phyloP scores from a whole-genome alignment of 2,329 filamentous ascomycete species.

The Botrytis deweyae region DNA sequence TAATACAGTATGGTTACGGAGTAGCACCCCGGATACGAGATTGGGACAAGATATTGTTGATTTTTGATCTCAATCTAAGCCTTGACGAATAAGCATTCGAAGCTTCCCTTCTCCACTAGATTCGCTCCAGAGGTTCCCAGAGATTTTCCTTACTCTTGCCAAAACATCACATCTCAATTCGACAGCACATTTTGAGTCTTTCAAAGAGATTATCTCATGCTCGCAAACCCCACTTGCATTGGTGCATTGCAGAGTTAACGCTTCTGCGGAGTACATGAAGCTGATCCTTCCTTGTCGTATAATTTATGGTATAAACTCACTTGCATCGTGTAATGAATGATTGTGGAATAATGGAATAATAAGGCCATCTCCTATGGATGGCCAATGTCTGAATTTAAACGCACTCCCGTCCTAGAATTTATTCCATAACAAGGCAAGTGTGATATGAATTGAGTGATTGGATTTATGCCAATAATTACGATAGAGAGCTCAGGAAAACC shows the following conservation, averaged over 20 bases:
- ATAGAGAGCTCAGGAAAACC: background rate
- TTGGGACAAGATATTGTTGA: background rate
- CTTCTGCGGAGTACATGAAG: background rate
- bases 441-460: background rate
- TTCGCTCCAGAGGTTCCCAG: background rate
- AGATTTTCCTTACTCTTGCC: background rate
- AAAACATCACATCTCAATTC: background rate
- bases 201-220: constrained; percentile 9
- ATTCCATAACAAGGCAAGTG: background rate
- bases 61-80: background rate
- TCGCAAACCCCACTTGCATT: background rate
- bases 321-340: background rate
- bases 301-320: background rate
- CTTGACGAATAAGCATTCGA: background rate
- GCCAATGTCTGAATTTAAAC: background rate
- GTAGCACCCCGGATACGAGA: background rate
- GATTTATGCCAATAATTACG: background rate
- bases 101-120: background rate
- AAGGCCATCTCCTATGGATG: background rate
- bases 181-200: constrained; percentile 14
- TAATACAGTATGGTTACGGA: background rate
- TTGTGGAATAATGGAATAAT: background rate
- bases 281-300: background rate
- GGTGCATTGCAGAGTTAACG: background rate
- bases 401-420: background rate